Evolutionary conservation across 1,284 basidiomycete species (phyloP).

Genomic region (Ceraceosorus guamensis): DNA sequence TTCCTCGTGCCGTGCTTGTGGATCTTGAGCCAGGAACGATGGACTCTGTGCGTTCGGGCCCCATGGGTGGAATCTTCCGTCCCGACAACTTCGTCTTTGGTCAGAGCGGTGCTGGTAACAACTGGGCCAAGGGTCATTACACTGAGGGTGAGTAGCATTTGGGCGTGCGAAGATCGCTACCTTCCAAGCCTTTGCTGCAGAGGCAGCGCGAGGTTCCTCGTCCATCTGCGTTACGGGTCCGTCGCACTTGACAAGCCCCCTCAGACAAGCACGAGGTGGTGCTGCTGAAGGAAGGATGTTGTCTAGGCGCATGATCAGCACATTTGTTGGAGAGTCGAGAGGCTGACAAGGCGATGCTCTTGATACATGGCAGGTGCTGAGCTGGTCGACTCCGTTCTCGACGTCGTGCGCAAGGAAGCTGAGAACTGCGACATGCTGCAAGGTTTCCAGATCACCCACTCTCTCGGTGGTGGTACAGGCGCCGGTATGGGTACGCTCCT

Average conservation of each 20-base stretch:
- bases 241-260: no score
- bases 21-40: constrained; percentile 96
- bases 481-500: constrained; percentile 60
- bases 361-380: constrained; percentile 54
- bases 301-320: no score
- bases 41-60: constrained; percentile 76
- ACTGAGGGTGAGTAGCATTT: constrained; percentile 19
- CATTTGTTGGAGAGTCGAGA: not conserved
- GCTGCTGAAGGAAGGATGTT: no score
- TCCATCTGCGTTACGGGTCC: no score
- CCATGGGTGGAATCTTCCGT: constrained; percentile 54
- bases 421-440: constrained; percentile 57
- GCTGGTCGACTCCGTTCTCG: constrained; percentile 57
- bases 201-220: no score
- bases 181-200: no score
- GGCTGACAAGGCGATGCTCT: not conserved
- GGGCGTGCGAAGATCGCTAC: not conserved
- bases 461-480: constrained; percentile 60
- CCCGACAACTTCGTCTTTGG: constrained; percentile 63
- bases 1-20: constrained; percentile 73
- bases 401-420: constrained; percentile 59
- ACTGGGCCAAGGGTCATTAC: constrained; percentile 58
- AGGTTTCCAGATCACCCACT: constrained; percentile 60
- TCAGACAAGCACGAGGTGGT: no score
- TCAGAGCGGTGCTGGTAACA: constrained; percentile 57